Evolutionary conservation across 169 alveolate species (phyloP), one percentile per base, ranked within the genome.

Genomic region (Plasmodium knowlesi): DNA sequence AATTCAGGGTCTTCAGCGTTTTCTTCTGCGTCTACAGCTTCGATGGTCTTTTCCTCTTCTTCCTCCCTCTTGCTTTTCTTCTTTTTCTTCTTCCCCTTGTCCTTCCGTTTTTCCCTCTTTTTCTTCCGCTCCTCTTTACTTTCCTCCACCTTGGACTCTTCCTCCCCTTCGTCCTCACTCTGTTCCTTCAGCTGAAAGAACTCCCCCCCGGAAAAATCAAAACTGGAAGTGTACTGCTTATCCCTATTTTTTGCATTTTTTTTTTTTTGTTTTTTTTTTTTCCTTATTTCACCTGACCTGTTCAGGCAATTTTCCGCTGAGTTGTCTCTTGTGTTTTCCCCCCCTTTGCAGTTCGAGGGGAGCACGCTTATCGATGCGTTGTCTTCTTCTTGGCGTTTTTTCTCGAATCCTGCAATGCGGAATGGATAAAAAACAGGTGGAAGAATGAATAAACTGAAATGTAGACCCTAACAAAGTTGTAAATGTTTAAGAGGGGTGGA

Each of bases 111-210:
- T 22, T 39, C 39, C 10, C 3, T 10, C 34, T 32, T 39, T 39
- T 43, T n/a, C 32, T 84, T 84, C 76, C 54, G 34, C 53, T 25
- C 37, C 3, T 72, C 57, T 50, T 16, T 39, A 22, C 67, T 2
- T 39, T 41, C 10, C 74, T 61, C 43, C 39, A 61, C 32, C 34
- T 61, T 50, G 61, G 10, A 30, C 32, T 71, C 39, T 5, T 84
- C 54, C 61, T 30, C 61, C 46, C 32, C n/a, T 34, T 83, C 53
- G 53, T 22, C 28, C 22, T 39, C 78, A 25, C 25, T 37, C 46
- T 37, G 74, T n/a, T 43, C 70, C 37, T 70, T 83, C 70, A 71
- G 14, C 9, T 83, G 82, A 83, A 83, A 70, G 3, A 30, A 4
- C n/a, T 83, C 92, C 39, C 71, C 81, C 50, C 14, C 41, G n/a